Percentiles rank a stretch among this genome's conserved stretches.
Evolutionary conservation across 2,329 filamentous ascomycete genomes (phyloP).

Genomic region (Aspergillus transmontanensis): DNA sequence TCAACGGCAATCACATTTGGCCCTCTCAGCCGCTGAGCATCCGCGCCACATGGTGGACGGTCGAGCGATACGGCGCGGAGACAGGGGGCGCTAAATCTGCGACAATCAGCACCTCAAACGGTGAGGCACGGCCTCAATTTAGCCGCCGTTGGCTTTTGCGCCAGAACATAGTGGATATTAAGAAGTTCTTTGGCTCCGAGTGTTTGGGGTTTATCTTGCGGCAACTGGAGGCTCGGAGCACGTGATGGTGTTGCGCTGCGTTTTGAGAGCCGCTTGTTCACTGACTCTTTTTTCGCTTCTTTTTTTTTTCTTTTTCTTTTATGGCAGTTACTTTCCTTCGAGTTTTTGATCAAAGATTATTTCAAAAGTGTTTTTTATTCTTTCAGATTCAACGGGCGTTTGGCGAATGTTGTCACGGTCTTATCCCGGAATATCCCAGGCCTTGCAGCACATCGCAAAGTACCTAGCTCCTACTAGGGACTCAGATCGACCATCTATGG

Average conservation of each 20-base stretch:
- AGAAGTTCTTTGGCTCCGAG: background rate
- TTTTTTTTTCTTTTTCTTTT: background rate
- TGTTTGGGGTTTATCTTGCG: background rate
- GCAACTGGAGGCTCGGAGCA: background rate
- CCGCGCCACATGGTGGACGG: slow-evolving; percentile 14
- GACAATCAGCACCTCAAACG: slow-evolving; percentile 20
- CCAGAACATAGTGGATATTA: background rate
- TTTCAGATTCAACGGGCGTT: too few relatives aligned
- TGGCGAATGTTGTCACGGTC: too few relatives aligned
- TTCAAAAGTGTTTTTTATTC: background rate
- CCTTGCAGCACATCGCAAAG: background rate
- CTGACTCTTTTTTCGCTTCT: background rate
- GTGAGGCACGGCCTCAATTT: slow-evolving; percentile 19
- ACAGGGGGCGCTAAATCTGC: slow-evolving; percentile 30
- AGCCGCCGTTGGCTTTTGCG: slow-evolving; percentile 30
- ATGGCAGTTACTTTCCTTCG: background rate
- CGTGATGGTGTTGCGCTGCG: background rate
- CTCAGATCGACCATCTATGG: too few relatives aligned
- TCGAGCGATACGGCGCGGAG: slow-evolving; percentile 21
- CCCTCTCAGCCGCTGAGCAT: slow-evolving; percentile 19
- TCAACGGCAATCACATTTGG: background rate
- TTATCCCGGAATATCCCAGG: too few relatives aligned
- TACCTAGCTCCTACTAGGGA: background rate
- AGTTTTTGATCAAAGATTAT: background rate
- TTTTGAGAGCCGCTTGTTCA: background rate